Evolutionary conservation across 768 basidiomycete species (phyloP), one percentile per base, ranked within the genome.

Genomic region (Holtermannia corniformis): DNA sequence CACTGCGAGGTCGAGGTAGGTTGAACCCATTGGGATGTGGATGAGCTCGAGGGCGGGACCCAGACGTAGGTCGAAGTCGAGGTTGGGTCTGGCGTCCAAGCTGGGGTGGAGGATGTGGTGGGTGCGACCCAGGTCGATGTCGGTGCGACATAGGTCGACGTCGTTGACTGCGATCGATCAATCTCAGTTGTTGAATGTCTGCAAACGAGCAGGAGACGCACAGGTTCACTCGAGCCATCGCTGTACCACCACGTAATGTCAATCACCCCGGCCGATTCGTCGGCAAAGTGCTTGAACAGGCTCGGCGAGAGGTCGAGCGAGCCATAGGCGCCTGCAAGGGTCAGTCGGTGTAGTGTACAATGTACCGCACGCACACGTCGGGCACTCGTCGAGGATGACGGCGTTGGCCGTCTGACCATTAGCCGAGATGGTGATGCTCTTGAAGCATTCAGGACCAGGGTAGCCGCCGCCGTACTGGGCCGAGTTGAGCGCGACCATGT

Each of bases 381-480:
- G 67, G 53, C 67, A 68, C 51, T 68, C 64, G 47, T 68, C 66
- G 55, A 32, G 5, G 23, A 37, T 41, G 10, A 25, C n/a, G 41
- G n/a, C 28, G 5, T 13, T n/a, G 22, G 60, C 58, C 14, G 60
- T 62, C 21, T 58, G 54, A 22, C 64, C 64, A 50, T 64, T 64
- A 13, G 60, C 60, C 32, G 62, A 56, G 28, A 68, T 55, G 11
- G 59, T 58, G 46, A 68, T 65, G 12, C 23, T 48, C 27, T 63
- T 65, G 59, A 65, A 68, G 50, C 67, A 68, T 49, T 68, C 58
- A n/a, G 67, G 67, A 25, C 67, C 67, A 40, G 67, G 67, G 45
- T 64, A 67, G 43, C 62, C 63, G 49, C 61, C 55, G 37, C 65
- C 63, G 43, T 67, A 67, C 44, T 64, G 63, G 4, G 61, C 57